A percentile compares a stretch with the other conserved stretches of the same genome.
phyloP scores from a whole-genome alignment of 2,329 filamentous ascomycete species.

The Capronia coronata region DNA sequence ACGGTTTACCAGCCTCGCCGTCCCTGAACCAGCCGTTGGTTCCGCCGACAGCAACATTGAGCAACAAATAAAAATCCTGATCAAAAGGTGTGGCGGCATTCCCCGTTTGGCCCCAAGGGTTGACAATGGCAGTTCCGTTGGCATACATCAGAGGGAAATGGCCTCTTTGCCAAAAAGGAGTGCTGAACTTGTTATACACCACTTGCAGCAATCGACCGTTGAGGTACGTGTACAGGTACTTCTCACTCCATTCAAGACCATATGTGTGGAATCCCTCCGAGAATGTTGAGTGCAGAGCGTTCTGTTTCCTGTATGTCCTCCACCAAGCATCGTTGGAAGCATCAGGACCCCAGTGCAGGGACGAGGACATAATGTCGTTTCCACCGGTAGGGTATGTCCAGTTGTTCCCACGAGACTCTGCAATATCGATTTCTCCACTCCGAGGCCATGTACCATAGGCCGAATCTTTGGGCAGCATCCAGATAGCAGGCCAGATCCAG shows the following conservation, averaged over 20 bases:
- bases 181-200: constrained; percentile 67
- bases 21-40: constrained; percentile 83
- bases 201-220: constrained; percentile 74
- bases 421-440: constrained; percentile 78
- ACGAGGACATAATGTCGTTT: constrained; percentile 71
- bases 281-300: constrained; percentile 69
- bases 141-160: constrained; percentile 56
- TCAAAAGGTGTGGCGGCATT: constrained; percentile 65
- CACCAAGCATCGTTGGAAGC: constrained; percentile 69
- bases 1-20: constrained; percentile 65
- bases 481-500: constrained; percentile 90
- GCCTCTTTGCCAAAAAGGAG: constrained; percentile 62
- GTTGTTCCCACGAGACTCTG: constrained; percentile 77
- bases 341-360: constrained; percentile 77
- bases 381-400: constrained; percentile 68
- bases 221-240: constrained; percentile 82
- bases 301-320: constrained; percentile 71
- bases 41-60: constrained; percentile 69
- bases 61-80: constrained; percentile 65
- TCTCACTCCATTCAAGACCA: constrained; percentile 79
- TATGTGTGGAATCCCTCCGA: constrained; percentile 64
- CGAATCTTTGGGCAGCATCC: constrained; percentile 71
- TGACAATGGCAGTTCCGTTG: constrained; percentile 59
- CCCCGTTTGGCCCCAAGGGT: constrained; percentile 60
- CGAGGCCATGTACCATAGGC: constrained; percentile 71